Evolutionary conservation across 352 stramenopile genomes (phyloP).

Genomic region (Globisporangium cystogenes): DNA sequence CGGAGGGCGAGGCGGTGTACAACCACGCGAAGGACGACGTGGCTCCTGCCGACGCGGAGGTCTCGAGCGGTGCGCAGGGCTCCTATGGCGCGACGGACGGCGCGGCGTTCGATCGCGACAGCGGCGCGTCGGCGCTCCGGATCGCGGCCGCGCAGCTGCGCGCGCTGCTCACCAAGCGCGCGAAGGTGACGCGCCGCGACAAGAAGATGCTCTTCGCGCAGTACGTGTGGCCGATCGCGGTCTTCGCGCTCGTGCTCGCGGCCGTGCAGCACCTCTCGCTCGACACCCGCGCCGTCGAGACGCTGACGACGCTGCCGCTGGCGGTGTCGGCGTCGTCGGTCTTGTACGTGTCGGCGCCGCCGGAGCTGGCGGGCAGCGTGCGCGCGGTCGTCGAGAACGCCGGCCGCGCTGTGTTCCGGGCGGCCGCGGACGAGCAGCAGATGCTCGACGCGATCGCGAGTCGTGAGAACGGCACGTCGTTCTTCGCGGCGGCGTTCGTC

Average conservation of each 20-base stretch:
- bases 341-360: constrained; percentile 30
- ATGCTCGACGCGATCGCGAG: constrained; percentile 40
- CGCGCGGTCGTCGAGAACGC: constrained; percentile 28
- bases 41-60: constrained; percentile 7
- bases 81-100: constrained; percentile 5
- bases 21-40: constrained; percentile 58
- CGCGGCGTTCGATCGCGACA: background rate
- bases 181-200: constrained; percentile 46
- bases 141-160: constrained; percentile 37
- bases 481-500: constrained; percentile 55
- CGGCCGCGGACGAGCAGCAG: constrained; percentile 12
- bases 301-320: constrained; percentile 35
- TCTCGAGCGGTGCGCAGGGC: background rate
- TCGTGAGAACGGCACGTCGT: constrained; percentile 31
- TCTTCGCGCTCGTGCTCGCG: constrained; percentile 53
- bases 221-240: constrained; percentile 62
- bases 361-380: constrained; percentile 18
- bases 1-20: constrained; percentile 69
- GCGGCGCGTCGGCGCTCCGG: constrained; percentile 4
- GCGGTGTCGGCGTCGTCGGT: constrained; percentile 33
- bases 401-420: constrained; percentile 12
- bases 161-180: constrained; percentile 50
- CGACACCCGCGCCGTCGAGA: constrained; percentile 30
- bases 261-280: constrained; percentile 32
- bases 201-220: constrained; percentile 59